Evolutionary conservation across 2,329 filamentous ascomycete species (phyloP), one percentile per base, ranked within the genome.

Genomic region (Colletotrichum truncatum): DNA sequence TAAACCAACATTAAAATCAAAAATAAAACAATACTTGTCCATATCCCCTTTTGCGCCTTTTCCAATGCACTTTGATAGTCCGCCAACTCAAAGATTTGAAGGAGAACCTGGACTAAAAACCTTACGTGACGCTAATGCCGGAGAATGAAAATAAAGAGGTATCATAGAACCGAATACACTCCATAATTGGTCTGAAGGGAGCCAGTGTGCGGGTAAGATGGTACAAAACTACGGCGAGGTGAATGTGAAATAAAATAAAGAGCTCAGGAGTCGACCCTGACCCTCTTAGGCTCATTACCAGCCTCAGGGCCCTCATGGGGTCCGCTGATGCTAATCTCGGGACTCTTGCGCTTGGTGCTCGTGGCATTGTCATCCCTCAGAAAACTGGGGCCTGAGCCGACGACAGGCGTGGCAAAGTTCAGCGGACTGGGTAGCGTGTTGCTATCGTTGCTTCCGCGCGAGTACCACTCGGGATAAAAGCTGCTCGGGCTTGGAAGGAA

Each of bases 401-500:
- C 84, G 2, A 90, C 81, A 0, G 96, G 96, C 1, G 96, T 98
- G 32, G 93, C 92, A 77, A 98, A 98, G 66, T 94, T 97, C 68
- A 98, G 81, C 9, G 96, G 96, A 75, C 94, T 98, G 0, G 94
- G 94, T 51, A 98, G 84, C 70, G 97, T 96, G 72, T 96, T 97
- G 75, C 86, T 92, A 70, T 96, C 92, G 61, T 83, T 77, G 76
- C 89, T 76, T 76, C 88, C 76, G 76, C 89, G 75, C 76, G 93
- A 94, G 70, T 91, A 90, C 94, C 94, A 98, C 68, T 97, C 94
- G 0, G 92, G 90, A 73, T 97, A 98, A 80, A 98, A 98, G 69
- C 89, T 93, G 68, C 92, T 97, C 0, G 96, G 96, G 60, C 93
- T 97, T 0, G 96, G 94, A 14, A 98, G 84, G 57, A 98, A 89